These are phyloP conservation scores for Salvia sclarea DNA, from an alignment of 305 asterid genomes.

Conservation along the genomic window DNA sequence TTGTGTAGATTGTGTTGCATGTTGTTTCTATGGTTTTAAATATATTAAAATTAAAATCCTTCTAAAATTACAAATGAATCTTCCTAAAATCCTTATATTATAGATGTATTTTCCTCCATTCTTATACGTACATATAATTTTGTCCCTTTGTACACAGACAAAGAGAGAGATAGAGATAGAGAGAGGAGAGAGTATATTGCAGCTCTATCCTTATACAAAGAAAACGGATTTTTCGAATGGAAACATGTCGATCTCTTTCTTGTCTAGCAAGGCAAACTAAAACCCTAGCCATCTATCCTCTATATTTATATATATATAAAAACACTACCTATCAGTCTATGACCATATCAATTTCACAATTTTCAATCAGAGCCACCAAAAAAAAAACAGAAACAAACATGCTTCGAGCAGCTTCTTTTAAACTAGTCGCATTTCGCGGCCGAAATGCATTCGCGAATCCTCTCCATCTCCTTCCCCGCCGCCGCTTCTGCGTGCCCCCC, in stretches of 20 bases:
- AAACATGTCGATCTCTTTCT: neutral
- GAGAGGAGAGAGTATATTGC: too few relatives aligned
- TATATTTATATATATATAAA: neutral
- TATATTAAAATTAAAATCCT: too few relatives aligned
- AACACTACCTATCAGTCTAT: neutral
- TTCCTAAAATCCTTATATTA: too few relatives aligned
- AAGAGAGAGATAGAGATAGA: too few relatives aligned
- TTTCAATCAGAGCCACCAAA: neutral
- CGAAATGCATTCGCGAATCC: neutral
- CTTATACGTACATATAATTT: too few relatives aligned
- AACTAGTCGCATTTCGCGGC: neutral
- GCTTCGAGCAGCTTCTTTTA: neutral
- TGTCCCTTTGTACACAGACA: too few relatives aligned
- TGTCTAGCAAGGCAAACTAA: neutral
- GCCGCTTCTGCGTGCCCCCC: neutral
- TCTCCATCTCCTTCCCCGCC: neutral
- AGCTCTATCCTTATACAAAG: neutral
- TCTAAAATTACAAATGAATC: too few relatives aligned
- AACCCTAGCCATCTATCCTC: constrained; percentile 7
- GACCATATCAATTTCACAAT: too few relatives aligned
- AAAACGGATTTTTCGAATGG: neutral
- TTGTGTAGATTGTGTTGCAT: too few relatives aligned
- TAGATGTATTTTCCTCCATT: too few relatives aligned
- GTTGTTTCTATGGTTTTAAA: too few relatives aligned
- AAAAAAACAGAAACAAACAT: neutral